phyloP scores from a whole-genome alignment of 768 basidiomycete genomes.

The Saitozyma sp. region DNA sequence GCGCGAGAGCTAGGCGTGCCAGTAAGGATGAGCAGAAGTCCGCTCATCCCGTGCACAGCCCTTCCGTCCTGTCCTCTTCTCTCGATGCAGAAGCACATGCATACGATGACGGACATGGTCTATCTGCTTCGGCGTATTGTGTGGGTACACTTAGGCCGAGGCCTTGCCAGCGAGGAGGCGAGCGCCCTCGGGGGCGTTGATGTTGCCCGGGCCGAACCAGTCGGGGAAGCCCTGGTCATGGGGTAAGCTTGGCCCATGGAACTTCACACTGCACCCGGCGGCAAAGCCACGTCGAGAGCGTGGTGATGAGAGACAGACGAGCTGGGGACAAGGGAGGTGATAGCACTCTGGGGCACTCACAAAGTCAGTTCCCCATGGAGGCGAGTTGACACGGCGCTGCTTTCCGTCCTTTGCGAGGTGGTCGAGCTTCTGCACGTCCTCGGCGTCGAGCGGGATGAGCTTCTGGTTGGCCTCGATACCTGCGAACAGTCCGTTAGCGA shows the following conservation, averaged over 20 bases:
- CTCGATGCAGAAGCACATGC: not conserved
- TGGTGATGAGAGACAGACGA: not conserved
- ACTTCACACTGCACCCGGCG: no score
- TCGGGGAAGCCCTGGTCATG: conserved; percentile 35
- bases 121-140: no score
- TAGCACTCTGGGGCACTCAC: conserved; percentile 5
- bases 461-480: conserved; percentile 42
- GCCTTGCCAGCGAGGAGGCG: conserved; percentile 31
- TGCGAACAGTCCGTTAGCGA: no score
- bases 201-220: conserved; percentile 47
- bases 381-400: conserved; percentile 41
- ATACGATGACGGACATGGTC: not conserved
- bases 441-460: conserved; percentile 36
- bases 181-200: conserved; percentile 43
- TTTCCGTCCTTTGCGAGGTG: conserved; percentile 39
- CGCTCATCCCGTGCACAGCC: not conserved
- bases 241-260: not conserved
- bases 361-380: conserved; percentile 44
- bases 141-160: not conserved
- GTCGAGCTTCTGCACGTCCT: conserved; percentile 42
- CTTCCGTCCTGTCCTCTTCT: not conserved
- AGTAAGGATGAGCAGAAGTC: conserved; percentile 1
- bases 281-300: not conserved
- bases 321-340: not conserved
- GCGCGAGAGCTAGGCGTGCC: no score